Conservation (phyloP, 176 grass and related monocot genomes). For the Elaeis guineensis region DNA sequence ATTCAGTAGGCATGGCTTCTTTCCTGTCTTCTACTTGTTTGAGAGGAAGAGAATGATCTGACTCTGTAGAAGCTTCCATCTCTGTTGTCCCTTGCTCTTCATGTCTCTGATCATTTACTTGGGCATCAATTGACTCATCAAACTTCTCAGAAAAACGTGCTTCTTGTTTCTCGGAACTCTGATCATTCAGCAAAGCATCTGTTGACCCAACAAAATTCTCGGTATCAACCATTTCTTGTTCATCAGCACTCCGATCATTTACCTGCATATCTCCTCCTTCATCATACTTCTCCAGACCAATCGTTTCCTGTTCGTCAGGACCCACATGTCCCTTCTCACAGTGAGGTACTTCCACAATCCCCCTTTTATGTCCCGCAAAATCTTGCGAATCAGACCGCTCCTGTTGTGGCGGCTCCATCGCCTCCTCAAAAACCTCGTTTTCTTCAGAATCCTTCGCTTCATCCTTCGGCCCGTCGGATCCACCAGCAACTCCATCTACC, state of each 20-base stretch:
- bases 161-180: background rate
- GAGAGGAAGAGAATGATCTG: background rate
- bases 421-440: constrained; percentile 20
- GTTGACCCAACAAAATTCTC: constrained; percentile 3
- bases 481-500: background rate
- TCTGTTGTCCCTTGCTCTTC: background rate
- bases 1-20: background rate
- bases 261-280: background rate
- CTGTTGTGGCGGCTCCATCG: constrained; percentile 4
- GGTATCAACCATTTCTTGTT: background rate
- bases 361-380: background rate
- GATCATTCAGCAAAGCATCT: background rate
- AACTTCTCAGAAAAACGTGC: too few relatives aligned
- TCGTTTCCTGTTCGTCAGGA: too few relatives aligned
- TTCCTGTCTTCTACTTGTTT: background rate
- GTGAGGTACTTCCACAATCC: background rate
- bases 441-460: constrained; percentile 1
- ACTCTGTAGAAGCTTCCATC: background rate
- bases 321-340: too few relatives aligned
- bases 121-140: background rate
- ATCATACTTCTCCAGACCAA: background rate
- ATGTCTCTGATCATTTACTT: background rate
- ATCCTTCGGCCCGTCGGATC: background rate
- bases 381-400: background rate
- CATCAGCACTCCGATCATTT: background rate